Evolutionary conservation across 225 moss, liverwort and hornwort genomes (phyloP).

Genomic region (Neckera pumila): DNA sequence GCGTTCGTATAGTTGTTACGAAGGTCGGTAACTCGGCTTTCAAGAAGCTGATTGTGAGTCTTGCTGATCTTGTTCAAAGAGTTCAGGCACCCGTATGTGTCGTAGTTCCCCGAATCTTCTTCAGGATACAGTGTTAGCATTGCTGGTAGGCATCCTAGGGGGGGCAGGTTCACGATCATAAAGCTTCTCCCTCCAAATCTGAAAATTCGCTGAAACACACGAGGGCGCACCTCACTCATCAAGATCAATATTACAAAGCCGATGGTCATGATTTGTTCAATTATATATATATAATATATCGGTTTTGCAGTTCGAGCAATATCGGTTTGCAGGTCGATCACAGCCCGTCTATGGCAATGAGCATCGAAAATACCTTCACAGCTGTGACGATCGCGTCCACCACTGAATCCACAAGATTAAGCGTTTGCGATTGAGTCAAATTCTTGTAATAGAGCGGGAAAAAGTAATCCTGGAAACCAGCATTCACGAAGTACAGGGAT

Average conservation of each 20-base stretch:
- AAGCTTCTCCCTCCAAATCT: constrained; percentile 41
- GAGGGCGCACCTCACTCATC: neutral
- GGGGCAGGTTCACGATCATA: constrained; percentile 54
- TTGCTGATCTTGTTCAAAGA: constrained; percentile 26
- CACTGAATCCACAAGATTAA: constrained; percentile 28
- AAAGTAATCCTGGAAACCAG: constrained; percentile 49
- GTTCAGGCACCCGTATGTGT: constrained; percentile 41
- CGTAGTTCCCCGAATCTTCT: neutral
- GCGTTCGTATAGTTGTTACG: constrained; percentile 31
- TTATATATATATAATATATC: too few relatives aligned
- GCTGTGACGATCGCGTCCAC: constrained; percentile 34
- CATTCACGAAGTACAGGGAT: constrained; percentile 47
- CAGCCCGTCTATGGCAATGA: neutral
- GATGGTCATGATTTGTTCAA: neutral
- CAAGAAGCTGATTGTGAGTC: constrained; percentile 35
- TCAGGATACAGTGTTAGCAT: constrained; percentile 33
- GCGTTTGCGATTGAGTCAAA: constrained; percentile 6
- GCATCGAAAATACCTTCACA: constrained; percentile 10
- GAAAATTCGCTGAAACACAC: constrained; percentile 21
- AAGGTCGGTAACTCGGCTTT: constrained; percentile 20
- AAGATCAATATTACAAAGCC: neutral
- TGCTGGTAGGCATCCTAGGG: constrained; percentile 55
- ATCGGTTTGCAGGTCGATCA: neutral
- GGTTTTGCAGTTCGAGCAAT: too few relatives aligned
- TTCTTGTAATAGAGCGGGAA: constrained; percentile 23